Conservation (phyloP, 2,329 filamentous ascomycete species). For the Diplodia seriata region DNA sequence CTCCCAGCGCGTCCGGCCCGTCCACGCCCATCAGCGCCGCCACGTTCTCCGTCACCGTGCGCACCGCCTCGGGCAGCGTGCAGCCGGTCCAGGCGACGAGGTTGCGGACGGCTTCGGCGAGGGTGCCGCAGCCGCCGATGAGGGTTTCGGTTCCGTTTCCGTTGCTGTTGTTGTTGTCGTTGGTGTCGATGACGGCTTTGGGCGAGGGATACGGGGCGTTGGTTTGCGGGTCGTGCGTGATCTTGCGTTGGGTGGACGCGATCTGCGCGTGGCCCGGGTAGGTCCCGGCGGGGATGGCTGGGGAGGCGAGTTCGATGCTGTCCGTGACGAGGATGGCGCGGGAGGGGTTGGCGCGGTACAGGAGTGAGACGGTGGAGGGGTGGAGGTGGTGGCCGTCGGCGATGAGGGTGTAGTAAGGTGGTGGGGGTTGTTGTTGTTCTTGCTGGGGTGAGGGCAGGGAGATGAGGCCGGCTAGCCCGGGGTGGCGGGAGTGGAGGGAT, state of each 20-base stretch:
- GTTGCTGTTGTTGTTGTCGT: slow-evolving; percentile 41
- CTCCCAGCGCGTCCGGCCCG: slow-evolving; percentile 52
- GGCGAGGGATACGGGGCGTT: slow-evolving; percentile 37
- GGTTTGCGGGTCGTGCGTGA: not conserved
- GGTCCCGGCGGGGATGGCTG: slow-evolving; percentile 58
- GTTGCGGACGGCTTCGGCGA: slow-evolving; percentile 60
- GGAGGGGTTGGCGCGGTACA: slow-evolving; percentile 55
- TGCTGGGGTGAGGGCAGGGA: slow-evolving; percentile 37
- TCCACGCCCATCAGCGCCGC: slow-evolving; percentile 58
- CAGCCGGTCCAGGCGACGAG: slow-evolving; percentile 56
- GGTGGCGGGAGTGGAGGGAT: slow-evolving; percentile 57
- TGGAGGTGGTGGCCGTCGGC: slow-evolving; percentile 63
- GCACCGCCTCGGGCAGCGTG: slow-evolving; percentile 56
- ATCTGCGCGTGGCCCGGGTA: slow-evolving; percentile 62
- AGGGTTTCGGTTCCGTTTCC: slow-evolving; percentile 48
- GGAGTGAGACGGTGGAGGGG: slow-evolving; percentile 56
- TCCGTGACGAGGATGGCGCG: slow-evolving; percentile 62
- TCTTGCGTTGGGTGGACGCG: slow-evolving; percentile 57
- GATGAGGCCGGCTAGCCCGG: slow-evolving; percentile 57
- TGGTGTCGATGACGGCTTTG: slow-evolving; percentile 54
- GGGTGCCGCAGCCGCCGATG: slow-evolving; percentile 59
- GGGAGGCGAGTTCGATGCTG: slow-evolving; percentile 61
- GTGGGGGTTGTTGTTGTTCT: slow-evolving; percentile 29
- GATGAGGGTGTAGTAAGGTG: slow-evolving; percentile 61
- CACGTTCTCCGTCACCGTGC: slow-evolving; percentile 59